These are phyloP conservation scores for Acer negundo DNA, from an alignment of 345 rosid species.

Conservation along the genomic window DNA sequence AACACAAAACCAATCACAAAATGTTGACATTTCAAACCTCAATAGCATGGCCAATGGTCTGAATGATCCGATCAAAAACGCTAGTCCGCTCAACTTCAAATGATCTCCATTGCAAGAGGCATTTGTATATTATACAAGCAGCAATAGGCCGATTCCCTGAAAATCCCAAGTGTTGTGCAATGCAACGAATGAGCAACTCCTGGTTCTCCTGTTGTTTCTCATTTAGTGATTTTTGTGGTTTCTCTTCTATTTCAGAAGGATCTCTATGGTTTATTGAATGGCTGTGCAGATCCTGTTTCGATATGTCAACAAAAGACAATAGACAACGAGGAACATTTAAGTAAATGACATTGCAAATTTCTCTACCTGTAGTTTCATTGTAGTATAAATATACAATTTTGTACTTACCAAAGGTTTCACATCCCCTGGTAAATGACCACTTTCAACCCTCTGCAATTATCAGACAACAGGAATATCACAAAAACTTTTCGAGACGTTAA, in stretches of 20 bases:
- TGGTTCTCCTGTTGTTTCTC: constrained; percentile 97
- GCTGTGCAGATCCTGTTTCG: constrained; percentile 73
- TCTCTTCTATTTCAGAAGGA: constrained; percentile 65
- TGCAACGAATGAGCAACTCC: constrained; percentile 90
- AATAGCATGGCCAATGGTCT: constrained; percentile 86
- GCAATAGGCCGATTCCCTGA: constrained; percentile 79
- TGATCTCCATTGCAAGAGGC: constrained; percentile 94
- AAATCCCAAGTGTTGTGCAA: constrained; percentile 86
- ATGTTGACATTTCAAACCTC: constrained; percentile 54
- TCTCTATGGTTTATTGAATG: constrained; percentile 74
- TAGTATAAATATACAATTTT: background rate
- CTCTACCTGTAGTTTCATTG: background rate
- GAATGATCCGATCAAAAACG: constrained; percentile 90
- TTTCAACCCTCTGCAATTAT: constrained; percentile 70
- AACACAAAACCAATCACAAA: background rate
- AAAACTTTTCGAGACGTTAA: background rate
- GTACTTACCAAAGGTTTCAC: constrained; percentile 53
- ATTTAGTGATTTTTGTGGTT: constrained; percentile 83
- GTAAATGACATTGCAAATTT: background rate
- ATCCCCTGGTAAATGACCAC: constrained; percentile 63
- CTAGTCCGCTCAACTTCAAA: constrained; percentile 95
- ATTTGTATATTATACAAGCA: constrained; percentile 92
- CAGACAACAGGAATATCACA: constrained; percentile 22
- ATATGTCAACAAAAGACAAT: constrained; percentile 15
- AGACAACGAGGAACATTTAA: constrained; percentile 3